These are phyloP conservation scores for Wickerhamiella azyma DNA, from an alignment of 805 yeast species.

Conservation along the genomic window DNA sequence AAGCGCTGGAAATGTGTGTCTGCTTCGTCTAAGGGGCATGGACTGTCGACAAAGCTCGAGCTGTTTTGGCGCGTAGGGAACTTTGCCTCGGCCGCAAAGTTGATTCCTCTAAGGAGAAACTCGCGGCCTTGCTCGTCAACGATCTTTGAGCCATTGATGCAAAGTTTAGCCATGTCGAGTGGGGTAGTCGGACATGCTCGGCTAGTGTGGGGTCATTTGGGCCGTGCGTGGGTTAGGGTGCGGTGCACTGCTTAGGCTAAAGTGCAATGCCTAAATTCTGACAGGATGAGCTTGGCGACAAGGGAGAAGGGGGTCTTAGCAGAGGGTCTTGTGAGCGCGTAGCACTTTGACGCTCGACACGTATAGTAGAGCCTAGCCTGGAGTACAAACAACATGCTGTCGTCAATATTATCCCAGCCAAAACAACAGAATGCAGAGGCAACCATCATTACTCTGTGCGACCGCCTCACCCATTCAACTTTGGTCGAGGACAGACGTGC, in stretches of 20 bases:
- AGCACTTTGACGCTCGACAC: too few species aligned
- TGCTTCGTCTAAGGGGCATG: conserved; percentile 64
- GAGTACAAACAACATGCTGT: neutral
- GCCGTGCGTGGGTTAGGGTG: conserved; percentile 1
- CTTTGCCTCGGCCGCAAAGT: conserved; percentile 62
- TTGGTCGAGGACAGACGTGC: conserved; percentile 76
- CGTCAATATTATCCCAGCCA: conserved; percentile 30
- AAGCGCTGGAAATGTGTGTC: conserved; percentile 52
- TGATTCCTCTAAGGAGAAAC: conserved; percentile 60
- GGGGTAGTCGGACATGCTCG: conserved; percentile 1
- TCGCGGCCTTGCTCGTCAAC: conserved; percentile 40
- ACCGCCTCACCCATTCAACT: conserved; percentile 71
- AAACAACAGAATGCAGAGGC: conserved; percentile 55
- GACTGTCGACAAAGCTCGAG: conserved; percentile 66
- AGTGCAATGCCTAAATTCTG: too few species aligned
- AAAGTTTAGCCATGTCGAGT: neutral
- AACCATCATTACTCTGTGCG: conserved; percentile 78
- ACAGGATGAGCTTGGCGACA: too few species aligned
- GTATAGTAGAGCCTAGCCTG: too few species aligned
- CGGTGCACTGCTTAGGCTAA: too few species aligned
- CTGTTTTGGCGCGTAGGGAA: conserved; percentile 34
- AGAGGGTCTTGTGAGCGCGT: neutral
- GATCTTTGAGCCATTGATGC: neutral
- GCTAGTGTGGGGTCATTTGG: too few species aligned
- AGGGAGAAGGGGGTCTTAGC: neutral